These are phyloP conservation scores for Castanea crenata DNA, from an alignment of 306 rosid species.

Conservation along the genomic window DNA sequence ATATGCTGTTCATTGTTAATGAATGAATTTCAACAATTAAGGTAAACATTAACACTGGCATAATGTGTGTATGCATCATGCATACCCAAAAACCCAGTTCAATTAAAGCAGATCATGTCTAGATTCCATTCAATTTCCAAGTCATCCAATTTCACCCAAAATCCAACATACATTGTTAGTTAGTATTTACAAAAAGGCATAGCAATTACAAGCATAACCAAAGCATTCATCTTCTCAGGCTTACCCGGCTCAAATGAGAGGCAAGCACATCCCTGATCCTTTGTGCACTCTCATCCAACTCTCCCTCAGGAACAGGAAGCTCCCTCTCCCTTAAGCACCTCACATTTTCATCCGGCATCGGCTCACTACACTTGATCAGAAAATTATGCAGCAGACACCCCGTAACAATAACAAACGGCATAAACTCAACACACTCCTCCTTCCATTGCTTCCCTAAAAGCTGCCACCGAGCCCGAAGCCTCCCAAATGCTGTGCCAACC, in stretches of 20 bases:
- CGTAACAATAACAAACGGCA: conserved; percentile 66
- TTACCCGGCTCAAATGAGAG: conserved; percentile 59
- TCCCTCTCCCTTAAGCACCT: conserved; percentile 30
- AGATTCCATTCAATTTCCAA: background rate
- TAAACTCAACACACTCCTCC: conserved; percentile 55
- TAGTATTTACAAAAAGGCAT: background rate
- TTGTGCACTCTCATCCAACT: conserved; percentile 50
- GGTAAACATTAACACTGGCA: background rate
- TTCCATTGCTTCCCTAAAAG: conserved; percentile 67
- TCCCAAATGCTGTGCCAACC: conserved; percentile 49
- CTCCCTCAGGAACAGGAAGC: conserved; percentile 45
- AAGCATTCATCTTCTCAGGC: conserved; percentile 46
- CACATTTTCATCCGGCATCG: conserved; percentile 25
- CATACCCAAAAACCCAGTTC: background rate
- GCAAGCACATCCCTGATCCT: conserved; percentile 70
- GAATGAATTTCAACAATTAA: background rate
- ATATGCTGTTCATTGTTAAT: background rate
- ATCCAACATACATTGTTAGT: background rate
- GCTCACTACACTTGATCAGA: conserved; percentile 57
- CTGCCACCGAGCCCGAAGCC: conserved; percentile 59
- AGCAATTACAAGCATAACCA: background rate
- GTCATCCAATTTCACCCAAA: conserved; percentile 7
- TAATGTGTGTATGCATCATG: background rate
- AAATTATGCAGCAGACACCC: conserved; percentile 84
- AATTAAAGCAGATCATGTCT: background rate